Evolutionary conservation across 495 filamentous ascomycete genomes (phyloP).

Genomic region (Penicillium lividum): DNA sequence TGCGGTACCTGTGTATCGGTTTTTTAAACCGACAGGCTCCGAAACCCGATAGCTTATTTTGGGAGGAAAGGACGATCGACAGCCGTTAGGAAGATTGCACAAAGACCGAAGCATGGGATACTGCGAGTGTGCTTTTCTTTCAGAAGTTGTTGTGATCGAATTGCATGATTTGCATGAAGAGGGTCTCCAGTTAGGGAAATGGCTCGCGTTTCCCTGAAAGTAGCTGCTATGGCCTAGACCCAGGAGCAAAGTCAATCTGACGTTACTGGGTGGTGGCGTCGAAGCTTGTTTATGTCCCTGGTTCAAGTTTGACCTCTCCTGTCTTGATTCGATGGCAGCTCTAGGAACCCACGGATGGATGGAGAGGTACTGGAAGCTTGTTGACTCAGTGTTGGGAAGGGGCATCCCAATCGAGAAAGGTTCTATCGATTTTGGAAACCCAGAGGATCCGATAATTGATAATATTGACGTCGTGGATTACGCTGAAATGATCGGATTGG

Average conservation of each 20-base stretch:
- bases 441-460: slow-evolving; percentile 4
- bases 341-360: slow-evolving; percentile 14
- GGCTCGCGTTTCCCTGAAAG: background rate
- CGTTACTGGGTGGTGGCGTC: slow-evolving; percentile 26
- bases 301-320: slow-evolving; percentile 8
- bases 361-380: slow-evolving; percentile 24
- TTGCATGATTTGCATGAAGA: background rate
- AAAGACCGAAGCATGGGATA: background rate
- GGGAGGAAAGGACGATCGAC: background rate
- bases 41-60: slow-evolving; percentile 3
- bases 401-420: background rate
- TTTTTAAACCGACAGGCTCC: slow-evolving; percentile 24
- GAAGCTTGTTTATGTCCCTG: slow-evolving; percentile 17
- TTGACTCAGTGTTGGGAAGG: slow-evolving; percentile 8
- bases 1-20: slow-evolving; percentile 13
- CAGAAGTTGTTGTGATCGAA: background rate
- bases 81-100: background rate
- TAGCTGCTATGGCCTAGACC: slow-evolving; percentile 21
- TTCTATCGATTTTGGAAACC: background rate
- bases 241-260: slow-evolving; percentile 27
- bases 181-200: background rate
- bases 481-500: slow-evolving; percentile 20
- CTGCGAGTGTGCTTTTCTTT: background rate
- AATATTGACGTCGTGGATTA: slow-evolving; percentile 33
- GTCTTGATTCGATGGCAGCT: slow-evolving; percentile 14